Conservation (phyloP, 495 filamentous ascomycete genomes). For the Talaromyces liani region DNA sequence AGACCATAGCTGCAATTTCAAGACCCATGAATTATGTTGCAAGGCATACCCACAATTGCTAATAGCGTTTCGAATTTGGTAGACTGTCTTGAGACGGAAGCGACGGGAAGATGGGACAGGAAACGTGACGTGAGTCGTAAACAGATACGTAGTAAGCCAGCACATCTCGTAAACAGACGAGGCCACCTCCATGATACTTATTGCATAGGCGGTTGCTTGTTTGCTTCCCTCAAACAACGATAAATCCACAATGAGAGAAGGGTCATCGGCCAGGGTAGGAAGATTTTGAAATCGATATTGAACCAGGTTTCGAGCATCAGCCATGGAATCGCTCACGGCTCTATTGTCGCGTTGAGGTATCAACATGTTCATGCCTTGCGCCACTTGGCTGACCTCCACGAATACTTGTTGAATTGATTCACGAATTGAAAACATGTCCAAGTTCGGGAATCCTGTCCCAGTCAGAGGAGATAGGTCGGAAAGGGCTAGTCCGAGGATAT, state of each 20-base stretch:
- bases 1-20: constrained; percentile 4
- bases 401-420: neutral
- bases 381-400: neutral
- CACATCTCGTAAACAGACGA: constrained; percentile 1
- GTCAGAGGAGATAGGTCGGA: neutral
- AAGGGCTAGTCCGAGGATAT: neutral
- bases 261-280: constrained; percentile 1
- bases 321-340: neutral
- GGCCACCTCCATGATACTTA: neutral
- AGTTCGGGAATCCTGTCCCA: neutral
- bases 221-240: neutral
- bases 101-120: constrained; percentile 6
- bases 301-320: constrained; percentile 7
- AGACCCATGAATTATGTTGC: neutral
- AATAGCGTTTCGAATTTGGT: neutral
- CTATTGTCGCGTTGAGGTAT: neutral
- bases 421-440: neutral
- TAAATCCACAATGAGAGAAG: neutral
- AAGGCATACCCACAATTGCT: neutral
- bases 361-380: neutral
- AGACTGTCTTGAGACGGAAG: neutral
- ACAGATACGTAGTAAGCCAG: constrained; percentile 1
- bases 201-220: neutral
- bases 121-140: constrained; percentile 7
- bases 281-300: constrained; percentile 9